These are phyloP conservation scores for Neotropicomus parvogracilis DNA, from an alignment of 1,284 basidiomycete genomes.

Conservation along the genomic window DNA sequence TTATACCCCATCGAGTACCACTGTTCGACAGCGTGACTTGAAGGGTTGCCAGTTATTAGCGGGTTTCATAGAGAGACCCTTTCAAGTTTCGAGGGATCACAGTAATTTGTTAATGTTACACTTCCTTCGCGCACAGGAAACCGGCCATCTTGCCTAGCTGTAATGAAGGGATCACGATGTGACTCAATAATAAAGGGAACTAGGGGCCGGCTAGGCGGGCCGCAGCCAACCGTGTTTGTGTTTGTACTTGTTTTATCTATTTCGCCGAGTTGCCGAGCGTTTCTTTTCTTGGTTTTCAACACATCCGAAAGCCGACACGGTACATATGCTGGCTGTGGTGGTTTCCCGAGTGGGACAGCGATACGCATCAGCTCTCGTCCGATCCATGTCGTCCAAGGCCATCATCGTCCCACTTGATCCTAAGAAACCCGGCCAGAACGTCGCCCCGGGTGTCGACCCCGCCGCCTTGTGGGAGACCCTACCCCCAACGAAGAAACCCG, in stretches of 20 bases:
- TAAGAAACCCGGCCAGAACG: conserved; percentile 26
- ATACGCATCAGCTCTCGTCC: conserved; percentile 20
- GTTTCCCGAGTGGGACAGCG: conserved; percentile 16
- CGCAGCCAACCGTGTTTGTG: neutral
- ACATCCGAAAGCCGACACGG: conserved; percentile 25
- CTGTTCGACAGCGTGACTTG: too few species aligned
- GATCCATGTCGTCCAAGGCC: conserved; percentile 38
- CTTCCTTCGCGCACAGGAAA: neutral
- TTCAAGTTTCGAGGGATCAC: too few species aligned
- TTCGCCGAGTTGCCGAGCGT: neutral
- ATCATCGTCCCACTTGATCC: conserved; percentile 46
- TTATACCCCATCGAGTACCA: too few species aligned
- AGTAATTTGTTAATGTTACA: too few species aligned
- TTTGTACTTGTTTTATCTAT: conserved; percentile 13
- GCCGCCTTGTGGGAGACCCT: conserved; percentile 43
- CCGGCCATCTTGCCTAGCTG: neutral
- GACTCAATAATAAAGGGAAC: too few species aligned
- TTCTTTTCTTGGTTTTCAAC: conserved; percentile 1
- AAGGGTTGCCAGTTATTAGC: too few species aligned
- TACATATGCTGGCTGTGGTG: conserved; percentile 21
- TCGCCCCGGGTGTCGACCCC: conserved; percentile 32
- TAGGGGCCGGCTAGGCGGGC: neutral
- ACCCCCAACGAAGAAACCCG: conserved; percentile 42
- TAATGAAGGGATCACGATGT: neutral
- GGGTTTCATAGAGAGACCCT: too few species aligned